These are phyloP conservation scores for Calocybe gambosa DNA, from an alignment of 1,284 basidiomycete species.

Conservation along the genomic window DNA sequence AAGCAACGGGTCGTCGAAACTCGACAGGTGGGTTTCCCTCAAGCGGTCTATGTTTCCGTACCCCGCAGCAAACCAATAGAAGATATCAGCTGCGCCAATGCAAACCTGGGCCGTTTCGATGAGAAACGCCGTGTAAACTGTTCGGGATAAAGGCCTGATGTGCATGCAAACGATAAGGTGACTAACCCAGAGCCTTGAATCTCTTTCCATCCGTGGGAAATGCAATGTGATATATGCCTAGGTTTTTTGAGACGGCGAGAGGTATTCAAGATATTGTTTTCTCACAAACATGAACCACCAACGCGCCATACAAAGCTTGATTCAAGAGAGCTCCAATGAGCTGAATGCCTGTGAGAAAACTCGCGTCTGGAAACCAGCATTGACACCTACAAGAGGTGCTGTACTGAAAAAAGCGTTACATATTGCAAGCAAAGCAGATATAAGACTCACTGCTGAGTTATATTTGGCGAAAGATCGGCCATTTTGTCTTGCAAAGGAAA, in stretches of 20 bases:
- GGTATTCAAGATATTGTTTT: neutral
- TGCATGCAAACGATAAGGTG: neutral
- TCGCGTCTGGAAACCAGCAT: neutral
- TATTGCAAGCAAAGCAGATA: neutral
- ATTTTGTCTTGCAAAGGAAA: too few relatives aligned
- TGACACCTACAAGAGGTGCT: constrained; percentile 2
- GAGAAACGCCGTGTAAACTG: constrained; percentile 17
- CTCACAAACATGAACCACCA: constrained; percentile 6
- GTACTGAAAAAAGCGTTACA: neutral
- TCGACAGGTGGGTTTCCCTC: constrained; percentile 5
- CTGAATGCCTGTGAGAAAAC: neutral
- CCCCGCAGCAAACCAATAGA: constrained; percentile 19
- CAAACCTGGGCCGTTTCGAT: constrained; percentile 17
- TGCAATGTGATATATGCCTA: constrained; percentile 10
- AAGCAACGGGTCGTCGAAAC: constrained; percentile 18
- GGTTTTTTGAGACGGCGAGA: neutral
- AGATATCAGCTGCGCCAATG: constrained; percentile 18
- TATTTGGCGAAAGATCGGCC: neutral
- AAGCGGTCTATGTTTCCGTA: constrained; percentile 18
- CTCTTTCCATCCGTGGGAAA: constrained; percentile 7
- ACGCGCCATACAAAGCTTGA: constrained; percentile 3
- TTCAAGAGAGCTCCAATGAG: constrained; percentile 4
- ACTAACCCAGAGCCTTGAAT: constrained; percentile 8
- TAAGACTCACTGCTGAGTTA: constrained; percentile 1
- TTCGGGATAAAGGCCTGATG: neutral